Base-by-base conservation (phyloP, 257 asterid genomes). In the Cordia subcordata region DNA sequence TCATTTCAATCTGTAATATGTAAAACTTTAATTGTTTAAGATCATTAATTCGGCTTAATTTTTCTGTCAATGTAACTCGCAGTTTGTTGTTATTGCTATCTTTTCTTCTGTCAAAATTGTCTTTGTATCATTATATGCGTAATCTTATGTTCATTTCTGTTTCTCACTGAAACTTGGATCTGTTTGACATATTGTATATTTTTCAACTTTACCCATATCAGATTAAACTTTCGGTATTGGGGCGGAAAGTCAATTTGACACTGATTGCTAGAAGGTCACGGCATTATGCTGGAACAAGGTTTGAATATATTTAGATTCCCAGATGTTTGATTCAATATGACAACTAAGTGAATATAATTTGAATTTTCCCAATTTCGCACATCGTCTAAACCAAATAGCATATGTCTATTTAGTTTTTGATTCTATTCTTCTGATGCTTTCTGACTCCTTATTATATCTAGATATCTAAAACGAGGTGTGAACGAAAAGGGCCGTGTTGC, bases 211-310 rank as follows among this genome's bases (percentile, higher is more conserved):
- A 10, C 12, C 15, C 47, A 49, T 63, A 16, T 63, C 79, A 93
- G 99, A 94, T 80, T 61, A 70, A 81, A 57, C 85, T 85, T 54
- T 75, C 90, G 17, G 63, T 75, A 73, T 69, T 77, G 58, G 88
- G 82, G 53, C 79, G 80, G 54, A 81, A 75, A 32, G 78, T 85
- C 73, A 59, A 59, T 55, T 75, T 93, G 63, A 86, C 87, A 71
- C 92, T 93, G 38, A 76, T 93, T 72, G 94, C 99, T 38, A 83
- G 99, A 58, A 83, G 99, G 42, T 93, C 99, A 11, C 95, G 97
- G 65, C 99, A 93, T 72, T 89, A 83, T 56, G 99, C 99, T 55
- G 99, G 99, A 64, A 89, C 97, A 81, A 93, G 99, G 99, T 93
- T 50, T 21, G 66, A 33, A 52, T 19, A 14, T 14, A 19, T 52